These are phyloP conservation scores for Stenocarpella maydis DNA, from an alignment of 2,329 filamentous ascomycete species.

Conservation along the genomic window DNA sequence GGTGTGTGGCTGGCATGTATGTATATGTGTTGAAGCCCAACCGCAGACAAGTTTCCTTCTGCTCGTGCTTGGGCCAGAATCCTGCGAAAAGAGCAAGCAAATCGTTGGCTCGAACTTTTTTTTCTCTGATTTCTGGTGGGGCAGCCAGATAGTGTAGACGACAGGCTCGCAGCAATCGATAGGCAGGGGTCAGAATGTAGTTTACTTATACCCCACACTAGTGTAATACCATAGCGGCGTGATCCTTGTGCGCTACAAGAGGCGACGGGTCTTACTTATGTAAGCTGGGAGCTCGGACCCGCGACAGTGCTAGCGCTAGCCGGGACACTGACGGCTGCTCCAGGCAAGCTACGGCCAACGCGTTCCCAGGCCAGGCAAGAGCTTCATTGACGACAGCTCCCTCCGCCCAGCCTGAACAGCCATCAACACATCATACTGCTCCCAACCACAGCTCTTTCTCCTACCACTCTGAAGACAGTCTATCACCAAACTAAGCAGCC, in stretches of 20 bases:
- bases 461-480: neutral
- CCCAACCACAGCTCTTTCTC: conserved; percentile 32
- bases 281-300: conserved; percentile 31
- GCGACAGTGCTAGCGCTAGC: conserved; percentile 32
- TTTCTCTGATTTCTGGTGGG: conserved; percentile 30
- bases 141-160: conserved; percentile 24
- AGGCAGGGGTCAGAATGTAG: neutral
- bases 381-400: conserved; percentile 39
- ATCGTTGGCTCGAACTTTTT: conserved; percentile 27
- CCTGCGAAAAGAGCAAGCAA: neutral
- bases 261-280: neutral
- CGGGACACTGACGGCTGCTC: conserved; percentile 40
- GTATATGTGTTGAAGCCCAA: conserved; percentile 30
- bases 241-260: too few relatives aligned
- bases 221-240: too few relatives aligned
- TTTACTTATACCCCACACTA: too few relatives aligned
- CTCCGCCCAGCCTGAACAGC: neutral
- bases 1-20: neutral
- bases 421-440: conserved; percentile 27
- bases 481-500: neutral
- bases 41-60: neutral
- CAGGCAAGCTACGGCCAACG: conserved; percentile 59
- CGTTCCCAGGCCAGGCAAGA: conserved; percentile 42
- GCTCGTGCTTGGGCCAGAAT: conserved; percentile 20
- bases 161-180: conserved; percentile 28